Evolutionary conservation across 306 rosid genomes (phyloP).

Genomic region (Cucurbita moschata): DNA sequence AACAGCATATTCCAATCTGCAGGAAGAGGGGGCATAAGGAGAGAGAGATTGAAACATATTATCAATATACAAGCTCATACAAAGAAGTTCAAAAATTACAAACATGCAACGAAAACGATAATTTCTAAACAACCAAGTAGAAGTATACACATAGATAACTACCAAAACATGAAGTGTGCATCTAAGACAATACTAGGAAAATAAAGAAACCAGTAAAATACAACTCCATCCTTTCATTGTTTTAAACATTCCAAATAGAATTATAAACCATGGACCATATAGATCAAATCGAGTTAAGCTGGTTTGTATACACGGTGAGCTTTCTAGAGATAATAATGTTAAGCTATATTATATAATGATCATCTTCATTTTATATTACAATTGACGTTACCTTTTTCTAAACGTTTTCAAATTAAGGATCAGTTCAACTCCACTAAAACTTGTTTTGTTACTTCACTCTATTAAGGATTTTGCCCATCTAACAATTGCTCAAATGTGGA

Average conservation of each 20-base stretch:
- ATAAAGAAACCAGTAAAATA: neutral
- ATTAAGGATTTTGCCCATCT: neutral
- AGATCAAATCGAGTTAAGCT: neutral
- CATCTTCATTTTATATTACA: neutral
- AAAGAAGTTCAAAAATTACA: neutral
- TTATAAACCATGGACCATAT: neutral
- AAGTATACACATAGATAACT: neutral
- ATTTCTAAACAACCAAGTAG: neutral
- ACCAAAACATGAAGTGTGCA: neutral
- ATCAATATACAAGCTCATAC: neutral
- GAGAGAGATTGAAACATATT: neutral
- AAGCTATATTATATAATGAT: neutral
- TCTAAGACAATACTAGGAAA: neutral
- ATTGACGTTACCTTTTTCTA: neutral
- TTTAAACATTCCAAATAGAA: neutral
- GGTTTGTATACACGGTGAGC: neutral
- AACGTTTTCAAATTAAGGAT: neutral
- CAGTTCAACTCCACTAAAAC: neutral
- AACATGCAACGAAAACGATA: neutral
- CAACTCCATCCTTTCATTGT: neutral
- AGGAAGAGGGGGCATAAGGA: conserved; percentile 9
- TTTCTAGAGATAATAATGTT: neutral
- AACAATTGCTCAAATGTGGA: neutral
- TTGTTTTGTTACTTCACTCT: neutral
- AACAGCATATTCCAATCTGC: conserved; percentile 91